Conservation (phyloP, 2,329 filamentous ascomycete species). For the Ophiostoma sp. region DNA sequence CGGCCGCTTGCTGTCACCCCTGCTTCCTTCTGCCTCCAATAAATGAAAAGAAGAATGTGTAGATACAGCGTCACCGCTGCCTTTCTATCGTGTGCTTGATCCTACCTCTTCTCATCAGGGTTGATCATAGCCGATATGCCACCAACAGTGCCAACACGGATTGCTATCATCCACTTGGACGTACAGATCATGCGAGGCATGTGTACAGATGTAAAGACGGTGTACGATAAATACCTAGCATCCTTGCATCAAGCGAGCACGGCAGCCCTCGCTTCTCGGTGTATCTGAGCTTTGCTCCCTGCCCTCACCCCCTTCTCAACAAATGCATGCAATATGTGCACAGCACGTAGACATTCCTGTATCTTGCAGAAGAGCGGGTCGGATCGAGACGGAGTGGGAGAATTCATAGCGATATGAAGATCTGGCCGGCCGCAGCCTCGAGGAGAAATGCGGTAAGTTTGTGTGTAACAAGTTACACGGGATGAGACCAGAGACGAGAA, state of each 20-base stretch:
- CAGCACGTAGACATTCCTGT: neutral
- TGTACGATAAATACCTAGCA: neutral
- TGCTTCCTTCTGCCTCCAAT: no score
- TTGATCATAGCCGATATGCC: neutral
- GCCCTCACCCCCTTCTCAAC: neutral
- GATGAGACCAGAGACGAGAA: neutral
- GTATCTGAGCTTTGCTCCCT: neutral
- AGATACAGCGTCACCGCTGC: no score
- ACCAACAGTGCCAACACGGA: neutral
- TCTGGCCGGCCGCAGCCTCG: neutral
- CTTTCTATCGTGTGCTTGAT: no score
- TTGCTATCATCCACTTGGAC: no score
- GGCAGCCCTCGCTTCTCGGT: slow-evolving; percentile 3
- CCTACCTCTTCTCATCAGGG: no score
- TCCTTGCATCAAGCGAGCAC: neutral
- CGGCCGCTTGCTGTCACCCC: no score
- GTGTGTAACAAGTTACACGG: neutral
- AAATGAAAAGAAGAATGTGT: no score
- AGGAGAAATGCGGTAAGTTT: slow-evolving; percentile 4
- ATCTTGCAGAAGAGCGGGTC: neutral
- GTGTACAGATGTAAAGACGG: neutral
- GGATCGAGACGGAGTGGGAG: neutral
- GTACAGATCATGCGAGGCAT: no score
- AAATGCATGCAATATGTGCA: neutral
- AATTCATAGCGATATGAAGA: neutral